These are phyloP conservation scores for Pelargonium cotyledonis DNA, from an alignment of 441 rosid species.

Conservation along the genomic window DNA sequence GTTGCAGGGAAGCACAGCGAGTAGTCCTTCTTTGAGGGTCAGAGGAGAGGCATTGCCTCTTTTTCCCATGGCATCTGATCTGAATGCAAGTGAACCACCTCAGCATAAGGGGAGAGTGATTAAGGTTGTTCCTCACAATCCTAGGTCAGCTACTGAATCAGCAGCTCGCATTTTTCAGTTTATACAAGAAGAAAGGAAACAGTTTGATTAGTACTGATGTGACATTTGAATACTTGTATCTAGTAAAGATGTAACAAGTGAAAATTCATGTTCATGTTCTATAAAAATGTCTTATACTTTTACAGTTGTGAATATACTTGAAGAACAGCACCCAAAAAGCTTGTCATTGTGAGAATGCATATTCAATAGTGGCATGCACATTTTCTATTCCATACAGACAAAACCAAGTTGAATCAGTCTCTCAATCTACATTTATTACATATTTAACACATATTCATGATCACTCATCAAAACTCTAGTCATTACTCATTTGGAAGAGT, in stretches of 20 bases:
- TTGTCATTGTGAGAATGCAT: no score
- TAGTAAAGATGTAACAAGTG: not conserved
- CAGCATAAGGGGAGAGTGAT: slow-evolving; percentile 46
- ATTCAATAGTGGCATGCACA: no score
- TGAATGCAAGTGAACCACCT: slow-evolving; percentile 27
- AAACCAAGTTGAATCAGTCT: no score
- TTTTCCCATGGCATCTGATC: slow-evolving; percentile 41
- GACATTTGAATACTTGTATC: not conserved
- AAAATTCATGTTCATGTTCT: not conserved
- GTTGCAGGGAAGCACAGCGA: slow-evolving; percentile 51
- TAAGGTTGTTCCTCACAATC: slow-evolving; percentile 78
- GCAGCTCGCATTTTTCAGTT: slow-evolving; percentile 79
- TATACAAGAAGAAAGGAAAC: slow-evolving; percentile 74
- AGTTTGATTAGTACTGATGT: slow-evolving; percentile 27
- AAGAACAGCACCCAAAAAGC: no score
- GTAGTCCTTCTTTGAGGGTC: slow-evolving; percentile 36
- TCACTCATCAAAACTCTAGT: no score
- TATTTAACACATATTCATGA: no score
- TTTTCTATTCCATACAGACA: no score
- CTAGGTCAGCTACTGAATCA: slow-evolving; percentile 64
- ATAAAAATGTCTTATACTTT: no score
- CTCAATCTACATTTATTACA: no score
- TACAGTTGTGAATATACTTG: not conserved
- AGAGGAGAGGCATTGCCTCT: slow-evolving; percentile 43
- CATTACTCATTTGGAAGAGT: no score